Base-by-base conservation (phyloP, 192 early-diverging fungal species). In the Pilaira anomala region DNA sequence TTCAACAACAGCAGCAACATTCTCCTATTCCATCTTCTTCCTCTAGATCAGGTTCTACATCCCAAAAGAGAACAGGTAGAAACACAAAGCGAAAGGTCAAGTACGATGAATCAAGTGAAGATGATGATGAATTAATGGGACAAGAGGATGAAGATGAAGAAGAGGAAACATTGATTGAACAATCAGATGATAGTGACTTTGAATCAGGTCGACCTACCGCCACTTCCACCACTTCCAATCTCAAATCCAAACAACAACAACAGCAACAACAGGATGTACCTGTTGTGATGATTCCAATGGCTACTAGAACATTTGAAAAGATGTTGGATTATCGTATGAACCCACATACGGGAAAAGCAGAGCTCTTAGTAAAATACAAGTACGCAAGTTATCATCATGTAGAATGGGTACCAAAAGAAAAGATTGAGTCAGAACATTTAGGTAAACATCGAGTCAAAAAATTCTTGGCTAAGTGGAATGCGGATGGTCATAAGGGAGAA, bases 331-430 rank as follows among this genome's bases (percentile, higher is more conserved):
- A 77, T 49, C 58, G 77, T 40, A 66, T 71, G 28, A 69, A 80
- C 16, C 53, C 52, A 3, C 66, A 69, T 16, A 72, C 76, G 13
- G 81, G 73, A 25, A 59, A 71, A n/a, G 82, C 86, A 57, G 82
- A 90, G 61, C 66, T 93, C 18, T 66, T 88, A 45, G 85, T 91
- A 45, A 93, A 93, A 73, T 90, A 88, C 81, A 93, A 92, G 60
- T 78, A 88, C 68, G 78, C 86, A 75, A 87, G 86, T 73, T 89
- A 88, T 55, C 73, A 79, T 45, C 87, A 88, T 66, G 70, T 77
- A 3, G 87, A 89, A 56, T 93, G 92, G 92, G 70, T 93, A 8
- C 71, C 86, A 3, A 62, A 61, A 41, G 67, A 63, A 14, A 60
- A 66, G 60, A 76, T 71, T 60, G 79, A 83, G 29, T 72, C 74